A percentile compares a stretch with the other conserved stretches of the same genome.
These are phyloP conservation scores for Exophiala sp. DNA, from an alignment of 2,329 filamentous ascomycete species.

Conservation along the genomic window DNA sequence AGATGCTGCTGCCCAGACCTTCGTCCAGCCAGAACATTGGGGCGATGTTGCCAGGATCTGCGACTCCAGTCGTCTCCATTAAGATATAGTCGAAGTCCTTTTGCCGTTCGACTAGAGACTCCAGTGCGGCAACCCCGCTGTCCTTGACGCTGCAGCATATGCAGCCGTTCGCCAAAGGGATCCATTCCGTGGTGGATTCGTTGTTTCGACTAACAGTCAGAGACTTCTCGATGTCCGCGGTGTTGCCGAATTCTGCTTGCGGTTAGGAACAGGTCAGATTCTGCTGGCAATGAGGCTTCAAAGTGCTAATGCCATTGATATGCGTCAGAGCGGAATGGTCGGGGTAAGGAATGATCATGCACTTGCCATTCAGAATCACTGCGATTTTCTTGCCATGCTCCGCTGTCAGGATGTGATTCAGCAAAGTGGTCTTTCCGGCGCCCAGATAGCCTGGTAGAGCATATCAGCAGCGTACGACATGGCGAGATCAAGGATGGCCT, in stretches of 20 bases:
- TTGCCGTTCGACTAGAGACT: constrained; percentile 88
- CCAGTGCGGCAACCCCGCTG: constrained; percentile 86
- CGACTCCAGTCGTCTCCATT: constrained; percentile 89
- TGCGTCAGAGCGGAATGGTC: not conserved
- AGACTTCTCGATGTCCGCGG: constrained; percentile 91
- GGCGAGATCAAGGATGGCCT: not conserved
- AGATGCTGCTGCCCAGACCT: constrained; percentile 88
- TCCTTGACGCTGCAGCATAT: constrained; percentile 99
- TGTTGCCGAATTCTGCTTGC: constrained; percentile 67
- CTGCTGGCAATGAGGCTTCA: not conserved
- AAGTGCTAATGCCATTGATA: not conserved
- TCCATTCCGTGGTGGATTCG: constrained; percentile 83
- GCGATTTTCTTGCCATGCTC: constrained; percentile 97
- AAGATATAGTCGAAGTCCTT: constrained; percentile 84
- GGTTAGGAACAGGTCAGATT: not conserved
- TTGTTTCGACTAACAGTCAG: constrained; percentile 82
- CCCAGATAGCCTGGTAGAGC: constrained; percentile 77
- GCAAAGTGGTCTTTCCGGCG: constrained; percentile 86
- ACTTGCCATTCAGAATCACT: constrained; percentile 83
- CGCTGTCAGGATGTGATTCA: constrained; percentile 93
- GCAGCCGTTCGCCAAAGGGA: constrained; percentile 92
- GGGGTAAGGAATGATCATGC: not conserved
- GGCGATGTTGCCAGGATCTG: constrained; percentile 91
- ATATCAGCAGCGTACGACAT: not conserved
- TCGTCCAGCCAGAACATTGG: constrained; percentile 98